Evolutionary conservation across 1,284 basidiomycete genomes (phyloP).

Genomic region (Pholiota adiposa): DNA sequence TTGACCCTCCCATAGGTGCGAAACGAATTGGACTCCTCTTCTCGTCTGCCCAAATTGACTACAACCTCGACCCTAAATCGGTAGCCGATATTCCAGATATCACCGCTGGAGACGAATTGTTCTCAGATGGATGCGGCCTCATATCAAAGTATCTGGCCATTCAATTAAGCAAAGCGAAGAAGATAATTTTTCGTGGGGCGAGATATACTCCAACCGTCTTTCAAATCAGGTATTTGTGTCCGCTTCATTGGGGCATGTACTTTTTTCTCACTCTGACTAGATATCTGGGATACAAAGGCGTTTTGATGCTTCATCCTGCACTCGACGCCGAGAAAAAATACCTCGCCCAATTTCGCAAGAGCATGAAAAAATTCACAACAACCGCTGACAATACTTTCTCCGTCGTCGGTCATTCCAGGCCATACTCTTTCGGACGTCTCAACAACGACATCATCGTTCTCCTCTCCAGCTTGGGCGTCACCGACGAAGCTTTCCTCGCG

Average conservation of each 20-base stretch:
- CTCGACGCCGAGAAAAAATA: conserved; percentile 49
- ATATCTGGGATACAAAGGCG: conserved; percentile 68
- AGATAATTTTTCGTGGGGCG: conserved; percentile 53
- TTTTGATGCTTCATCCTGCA: conserved; percentile 64
- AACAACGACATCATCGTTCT: conserved; percentile 73
- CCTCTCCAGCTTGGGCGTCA: conserved; percentile 62
- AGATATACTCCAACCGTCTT: conserved; percentile 64
- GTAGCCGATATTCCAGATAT: conserved; percentile 63
- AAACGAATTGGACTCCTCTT: conserved; percentile 70
- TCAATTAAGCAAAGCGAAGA: conserved; percentile 54
- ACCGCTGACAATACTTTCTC: conserved; percentile 62
- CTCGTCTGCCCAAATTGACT: conserved; percentile 64
- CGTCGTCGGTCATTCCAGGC: conserved; percentile 63
- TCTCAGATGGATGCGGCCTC: conserved; percentile 72
- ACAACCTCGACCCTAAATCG: conserved; percentile 49
- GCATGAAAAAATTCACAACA: conserved; percentile 69
- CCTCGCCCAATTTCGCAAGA: conserved; percentile 60
- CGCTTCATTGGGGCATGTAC: neutral
- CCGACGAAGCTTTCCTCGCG: conserved; percentile 51
- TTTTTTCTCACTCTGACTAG: conserved; percentile 31
- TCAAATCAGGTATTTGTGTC: conserved; percentile 55
- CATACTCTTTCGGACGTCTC: conserved; percentile 63
- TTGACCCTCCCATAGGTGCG: conserved; percentile 45
- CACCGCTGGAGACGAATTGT: conserved; percentile 55
- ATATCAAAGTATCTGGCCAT: conserved; percentile 56